Base-by-base conservation (phyloP, 441 rosid genomes). In the Biscutella laevigata region DNA sequence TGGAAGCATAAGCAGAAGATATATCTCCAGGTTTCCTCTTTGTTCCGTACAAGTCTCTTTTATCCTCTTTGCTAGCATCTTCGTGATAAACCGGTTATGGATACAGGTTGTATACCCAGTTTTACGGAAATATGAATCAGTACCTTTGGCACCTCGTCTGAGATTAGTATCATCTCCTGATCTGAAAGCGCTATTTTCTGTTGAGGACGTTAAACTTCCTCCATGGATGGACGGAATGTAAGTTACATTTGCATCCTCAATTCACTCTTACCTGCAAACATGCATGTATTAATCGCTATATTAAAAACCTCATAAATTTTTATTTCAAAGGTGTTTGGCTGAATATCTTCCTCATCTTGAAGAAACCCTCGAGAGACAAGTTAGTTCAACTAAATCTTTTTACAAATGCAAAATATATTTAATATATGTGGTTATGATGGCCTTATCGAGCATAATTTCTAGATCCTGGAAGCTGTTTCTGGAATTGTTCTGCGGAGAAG, bases 321-420 rank as follows among this genome's bases (percentile, higher is more conserved):
- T 65, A 59, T 53, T 59, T 62, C 56, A 40, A 58, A 91, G 98
- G 96, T 91, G 96, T 68, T 73, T 91, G 85, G 98, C 98, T 53
- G 98, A 91, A 73, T 91, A 85, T 80, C 98, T 91, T 67, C 98
- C 98, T 7, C 85, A 79, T 72, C 84, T 88, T 4, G 98, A 91
- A 72, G 87, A 83, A 74, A 73, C 76, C 28, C 82, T 91, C 50
- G 80, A 74, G 64, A 82, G 80, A 70, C 95, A 80, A 85, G 95
- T 90, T 11, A 43, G 78, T 66, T 76, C 22, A 25, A 12, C 27
- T 32, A 19, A 53, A 16, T 17, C 49, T 45, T 44, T 7, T 36
- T 13, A 38, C 36, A 27, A 20, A 14, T 33, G 11, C 11, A 36
- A 28, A 21, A 36, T 67, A 17, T 13, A 4, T 20, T 58, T 53